Evolutionary conservation across 257 asterid species (phyloP), one percentile per base, ranked within the genome.

Genomic region (Parsonsia alboflavescens): DNA sequence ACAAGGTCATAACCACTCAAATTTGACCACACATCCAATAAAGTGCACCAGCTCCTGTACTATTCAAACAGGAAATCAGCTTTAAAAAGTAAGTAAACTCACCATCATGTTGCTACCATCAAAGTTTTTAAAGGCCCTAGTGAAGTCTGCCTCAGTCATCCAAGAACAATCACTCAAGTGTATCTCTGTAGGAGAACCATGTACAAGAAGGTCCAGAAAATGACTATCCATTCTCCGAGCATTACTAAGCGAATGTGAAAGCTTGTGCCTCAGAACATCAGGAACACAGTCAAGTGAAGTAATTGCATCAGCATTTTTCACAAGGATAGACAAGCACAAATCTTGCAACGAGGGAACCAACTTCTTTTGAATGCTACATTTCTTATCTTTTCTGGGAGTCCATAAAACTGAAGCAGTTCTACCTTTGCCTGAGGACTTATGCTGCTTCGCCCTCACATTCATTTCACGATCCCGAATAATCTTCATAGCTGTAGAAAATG

Each of bases 401-500:
- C 98, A 94, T 75, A 73, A 75, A 56, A 90, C 71, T 71, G 87
- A 72, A 68, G 72, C 84, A 78, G 76, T 65, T 71, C 72, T 82
- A 70, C 78, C 78, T 81, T 78, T 86, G 39, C 56, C 42, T 59
- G 83, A 83, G 53, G 78, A 61, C 73, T 73, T 81, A 73, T 15
- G 79, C 77, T 56, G 79, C 73, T 59, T 81, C 42, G 70, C 73
- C 49, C 73, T 74, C 70, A 53, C 81, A 62, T 81, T 87, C 62
- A 22, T 36, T 76, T 69, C 85, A 64, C 96, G 90, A 79, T 91
- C 98, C 83, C 53, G 83, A 52, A 89, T 88, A 68, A 91, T 89
- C 80, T 87, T 94, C 97, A 86, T 86, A 52, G 97, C 95, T 71
- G 98, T 94, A 52, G 97, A 90, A 85, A 91, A 94, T 19, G 95